Conservation (phyloP, 352 stramenopile species). For the Nothophytophthora sp. region DNA sequence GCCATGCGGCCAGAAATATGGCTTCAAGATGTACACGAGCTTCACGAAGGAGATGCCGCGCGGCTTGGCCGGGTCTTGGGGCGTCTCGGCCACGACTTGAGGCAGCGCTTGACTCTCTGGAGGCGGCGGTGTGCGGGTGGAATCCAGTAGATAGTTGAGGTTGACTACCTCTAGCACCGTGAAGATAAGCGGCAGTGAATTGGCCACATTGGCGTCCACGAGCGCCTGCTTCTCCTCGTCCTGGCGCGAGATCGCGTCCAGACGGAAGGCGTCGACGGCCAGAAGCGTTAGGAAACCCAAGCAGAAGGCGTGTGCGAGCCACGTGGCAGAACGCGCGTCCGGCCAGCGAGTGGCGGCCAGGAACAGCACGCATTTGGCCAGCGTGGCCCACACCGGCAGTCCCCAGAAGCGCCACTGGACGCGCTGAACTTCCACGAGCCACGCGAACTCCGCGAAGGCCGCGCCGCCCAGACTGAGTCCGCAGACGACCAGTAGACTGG, state of each 20-base stretch:
- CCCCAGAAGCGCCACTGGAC: conserved; percentile 78
- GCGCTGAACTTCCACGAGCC: conserved; percentile 46
- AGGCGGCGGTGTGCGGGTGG: conserved; percentile 34
- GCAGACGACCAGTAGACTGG: conserved; percentile 50
- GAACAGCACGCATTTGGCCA: conserved; percentile 65
- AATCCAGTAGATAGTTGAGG: conserved; percentile 64
- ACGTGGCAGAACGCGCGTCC: conserved; percentile 34
- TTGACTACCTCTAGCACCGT: conserved; percentile 85
- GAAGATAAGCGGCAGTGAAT: conserved; percentile 84
- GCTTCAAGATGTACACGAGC: conserved; percentile 84
- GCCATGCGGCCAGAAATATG: conserved; percentile 87
- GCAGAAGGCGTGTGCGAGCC: conserved; percentile 51
- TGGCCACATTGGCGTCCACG: conserved; percentile 75
- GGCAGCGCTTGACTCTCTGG: conserved; percentile 24
- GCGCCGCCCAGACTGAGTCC: conserved; percentile 48
- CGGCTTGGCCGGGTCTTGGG: conserved; percentile 25
- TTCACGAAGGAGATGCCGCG: conserved; percentile 85
- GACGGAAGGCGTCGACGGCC: conserved; percentile 68
- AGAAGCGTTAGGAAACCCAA: conserved; percentile 62
- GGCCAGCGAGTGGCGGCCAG: conserved; percentile 51
- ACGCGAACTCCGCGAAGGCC: conserved; percentile 36
- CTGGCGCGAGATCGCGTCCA: conserved; percentile 65
- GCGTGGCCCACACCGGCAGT: conserved; percentile 61
- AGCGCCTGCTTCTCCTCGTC: conserved; percentile 57
- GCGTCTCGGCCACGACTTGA: conserved; percentile 27